Percentiles rank a stretch among this genome's conserved stretches.
Conservation (phyloP, 768 basidiomycete genomes). For the Piloderma croceum region DNA sequence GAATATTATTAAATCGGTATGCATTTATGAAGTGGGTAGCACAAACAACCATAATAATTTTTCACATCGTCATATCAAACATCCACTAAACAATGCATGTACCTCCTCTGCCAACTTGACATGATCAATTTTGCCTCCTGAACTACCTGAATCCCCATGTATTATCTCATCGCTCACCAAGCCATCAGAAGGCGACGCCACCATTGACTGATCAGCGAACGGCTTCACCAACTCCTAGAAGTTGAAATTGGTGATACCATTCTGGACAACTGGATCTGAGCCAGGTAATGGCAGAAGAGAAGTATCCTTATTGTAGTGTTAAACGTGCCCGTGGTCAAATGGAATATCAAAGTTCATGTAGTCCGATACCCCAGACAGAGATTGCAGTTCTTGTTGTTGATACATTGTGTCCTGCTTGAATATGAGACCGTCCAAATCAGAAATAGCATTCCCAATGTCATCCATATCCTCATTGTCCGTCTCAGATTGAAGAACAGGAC, state of each 20-base stretch:
- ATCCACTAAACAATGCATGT: conserved; percentile 39
- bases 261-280: conserved; percentile 14
- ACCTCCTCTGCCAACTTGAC: conserved; percentile 37
- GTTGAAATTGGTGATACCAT: conserved; percentile 38
- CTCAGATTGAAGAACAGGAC: conserved; percentile 42
- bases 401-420: neutral
- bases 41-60: too few relatives aligned
- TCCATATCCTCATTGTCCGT: conserved; percentile 20
- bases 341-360: too few relatives aligned
- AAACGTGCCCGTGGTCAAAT: neutral
- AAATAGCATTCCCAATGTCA: conserved; percentile 15
- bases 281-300: neutral
- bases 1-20: too few relatives aligned
- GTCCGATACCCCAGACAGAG: too few relatives aligned
- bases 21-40: too few relatives aligned
- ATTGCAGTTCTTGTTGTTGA: neutral
- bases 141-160: conserved; percentile 1
- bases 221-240: conserved; percentile 56
- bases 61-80: conserved; percentile 31
- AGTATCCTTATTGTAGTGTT: neutral
- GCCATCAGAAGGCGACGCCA: conserved; percentile 1
- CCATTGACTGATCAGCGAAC: conserved; percentile 33
- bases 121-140: conserved; percentile 21
- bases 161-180: conserved; percentile 6
- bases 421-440: conserved; percentile 8